Evolutionary conservation across 345 rosid genomes (phyloP).

Genomic region (sweet orange (Citrus sinensis)): DVS_A1.0 CM039164.1:2525501-2526000

Average conservation of each 20-base stretch:
- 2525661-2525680: slow-evolving; percentile 50
- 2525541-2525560: slow-evolving; percentile 27
- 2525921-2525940: slow-evolving; percentile 87
- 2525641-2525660: slow-evolving; percentile 96
- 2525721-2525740: not conserved
- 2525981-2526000: slow-evolving; percentile 87
- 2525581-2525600: slow-evolving; percentile 30
- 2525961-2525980: slow-evolving; percentile 96
- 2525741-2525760: slow-evolving; percentile 35
- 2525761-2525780: slow-evolving; percentile 96
- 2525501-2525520: slow-evolving; percentile 31
- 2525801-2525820: slow-evolving; percentile 95
- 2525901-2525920: slow-evolving; percentile 97
- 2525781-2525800: slow-evolving; percentile 93
- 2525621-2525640: slow-evolving; percentile 91
- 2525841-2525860: slow-evolving; percentile 98
- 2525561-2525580: slow-evolving; percentile 19
- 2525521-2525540: slow-evolving; percentile 28
- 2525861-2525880: slow-evolving; percentile 85
- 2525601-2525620: slow-evolving; percentile 94
- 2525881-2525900: slow-evolving; percentile 87
- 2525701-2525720: not conserved
- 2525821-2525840: slow-evolving; percentile 91
- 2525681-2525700: not conserved
- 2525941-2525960: slow-evolving; percentile 82